Evolutionary conservation across 2,329 filamentous ascomycete genomes (phyloP).

Genomic region (Xylaria sp.): DNA sequence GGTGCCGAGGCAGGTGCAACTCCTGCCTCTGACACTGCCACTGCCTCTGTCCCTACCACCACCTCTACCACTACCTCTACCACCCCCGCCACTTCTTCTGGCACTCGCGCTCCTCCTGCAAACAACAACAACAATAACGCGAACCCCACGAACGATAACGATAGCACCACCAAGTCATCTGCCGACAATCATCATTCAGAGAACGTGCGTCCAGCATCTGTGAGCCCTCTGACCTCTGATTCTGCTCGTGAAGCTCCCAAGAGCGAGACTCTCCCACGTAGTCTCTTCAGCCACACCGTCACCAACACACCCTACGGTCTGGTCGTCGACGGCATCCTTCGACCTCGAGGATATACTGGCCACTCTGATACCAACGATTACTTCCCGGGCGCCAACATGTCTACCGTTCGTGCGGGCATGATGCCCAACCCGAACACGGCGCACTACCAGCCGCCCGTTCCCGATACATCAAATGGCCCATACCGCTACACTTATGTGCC

Average conservation of each 20-base stretch:
- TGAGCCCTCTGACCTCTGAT: neutral
- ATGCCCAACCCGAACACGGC: conserved; percentile 39
- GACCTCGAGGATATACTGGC: conserved; percentile 1
- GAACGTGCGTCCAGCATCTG: no score
- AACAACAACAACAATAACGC: neutral
- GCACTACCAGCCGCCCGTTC: conserved; percentile 55
- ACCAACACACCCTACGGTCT: conserved; percentile 18
- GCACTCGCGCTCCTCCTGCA: neutral
- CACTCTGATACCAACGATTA: conserved; percentile 3
- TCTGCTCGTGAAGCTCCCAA: neutral
- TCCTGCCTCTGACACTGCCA: no score
- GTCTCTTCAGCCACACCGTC: conserved; percentile 10
- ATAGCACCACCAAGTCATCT: neutral
- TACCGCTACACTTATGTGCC: conserved; percentile 52
- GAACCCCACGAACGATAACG: neutral
- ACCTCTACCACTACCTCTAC: neutral
- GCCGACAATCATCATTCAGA: no score
- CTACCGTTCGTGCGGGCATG: conserved; percentile 40
- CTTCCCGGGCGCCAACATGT: conserved; percentile 29
- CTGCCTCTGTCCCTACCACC: neutral
- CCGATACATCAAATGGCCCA: conserved; percentile 52
- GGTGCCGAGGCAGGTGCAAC: no score
- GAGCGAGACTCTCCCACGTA: neutral
- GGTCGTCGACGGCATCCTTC: conserved; percentile 20
- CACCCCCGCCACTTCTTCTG: neutral